Evolutionary conservation across 1,284 basidiomycete species (phyloP).

Genomic region (Microbotryum saponariae): DNA sequence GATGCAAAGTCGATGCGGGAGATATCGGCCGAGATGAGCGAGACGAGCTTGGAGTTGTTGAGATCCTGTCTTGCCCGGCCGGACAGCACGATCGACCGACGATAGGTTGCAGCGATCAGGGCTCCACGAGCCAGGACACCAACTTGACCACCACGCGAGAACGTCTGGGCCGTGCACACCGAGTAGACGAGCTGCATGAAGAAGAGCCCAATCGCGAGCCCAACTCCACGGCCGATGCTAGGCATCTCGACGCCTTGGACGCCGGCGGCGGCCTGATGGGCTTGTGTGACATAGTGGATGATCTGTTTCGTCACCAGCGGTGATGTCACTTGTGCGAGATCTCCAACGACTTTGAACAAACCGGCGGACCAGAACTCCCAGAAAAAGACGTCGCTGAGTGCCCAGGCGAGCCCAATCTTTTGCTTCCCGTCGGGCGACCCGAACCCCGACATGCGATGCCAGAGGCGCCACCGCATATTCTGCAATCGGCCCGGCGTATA

Average conservation of each 20-base stretch:
- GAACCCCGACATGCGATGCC: slow-evolving; percentile 26
- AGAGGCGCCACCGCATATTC: slow-evolving; percentile 23
- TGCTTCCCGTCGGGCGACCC: slow-evolving; percentile 38
- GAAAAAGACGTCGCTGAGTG: background rate
- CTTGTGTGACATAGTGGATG: slow-evolving; percentile 58
- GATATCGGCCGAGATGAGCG: slow-evolving; percentile 79
- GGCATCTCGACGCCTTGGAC: slow-evolving; percentile 57
- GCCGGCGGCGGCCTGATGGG: slow-evolving; percentile 28
- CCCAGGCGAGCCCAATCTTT: slow-evolving; percentile 50
- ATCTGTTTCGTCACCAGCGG: slow-evolving; percentile 64
- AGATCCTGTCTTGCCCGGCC: slow-evolving; percentile 60
- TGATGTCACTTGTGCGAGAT: slow-evolving; percentile 54
- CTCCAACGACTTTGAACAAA: slow-evolving; percentile 47
- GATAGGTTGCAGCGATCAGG: slow-evolving; percentile 73
- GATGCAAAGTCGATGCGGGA: slow-evolving; percentile 81
- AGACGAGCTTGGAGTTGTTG: slow-evolving; percentile 76
- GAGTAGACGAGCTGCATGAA: slow-evolving; percentile 49
- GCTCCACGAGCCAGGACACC: slow-evolving; percentile 80
- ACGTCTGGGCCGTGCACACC: slow-evolving; percentile 23
- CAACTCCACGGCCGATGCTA: slow-evolving; percentile 60
- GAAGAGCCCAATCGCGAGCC: slow-evolving; percentile 63
- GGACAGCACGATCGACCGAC: slow-evolving; percentile 53
- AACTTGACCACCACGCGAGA: slow-evolving; percentile 47
- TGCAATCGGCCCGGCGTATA: slow-evolving; percentile 28
- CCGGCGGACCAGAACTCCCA: slow-evolving; percentile 74